Conservation (phyloP, 176 grass and related monocot genomes). For the Bolboschoenus planiculmis region DNA sequence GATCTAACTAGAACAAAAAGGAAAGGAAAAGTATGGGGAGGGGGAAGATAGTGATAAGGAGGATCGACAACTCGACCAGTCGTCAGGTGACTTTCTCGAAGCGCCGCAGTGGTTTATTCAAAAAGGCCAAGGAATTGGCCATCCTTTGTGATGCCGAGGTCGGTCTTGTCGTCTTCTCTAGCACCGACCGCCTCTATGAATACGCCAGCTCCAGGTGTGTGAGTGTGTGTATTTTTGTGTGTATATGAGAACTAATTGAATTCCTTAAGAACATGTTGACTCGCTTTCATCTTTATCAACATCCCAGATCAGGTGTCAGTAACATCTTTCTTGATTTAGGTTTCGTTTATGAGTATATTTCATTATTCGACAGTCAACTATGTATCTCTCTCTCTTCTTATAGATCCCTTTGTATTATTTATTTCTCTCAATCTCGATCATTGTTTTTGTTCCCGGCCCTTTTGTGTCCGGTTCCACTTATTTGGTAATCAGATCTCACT, state of each 20-base stretch:
- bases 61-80: conserved; percentile 93
- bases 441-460: neutral
- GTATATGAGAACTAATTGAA: neutral
- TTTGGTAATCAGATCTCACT: neutral
- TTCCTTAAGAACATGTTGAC: neutral
- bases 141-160: conserved; percentile 98
- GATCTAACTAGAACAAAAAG: neutral
- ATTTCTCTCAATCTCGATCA: neutral
- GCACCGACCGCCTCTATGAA: conserved; percentile 80
- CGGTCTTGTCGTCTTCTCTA: conserved; percentile 84
- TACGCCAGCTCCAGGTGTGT: conserved; percentile 68
- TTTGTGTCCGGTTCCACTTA: neutral
- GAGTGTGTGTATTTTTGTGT: neutral
- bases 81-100: conserved; percentile 93
- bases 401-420: neutral
- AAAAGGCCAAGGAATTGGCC: conserved; percentile 86
- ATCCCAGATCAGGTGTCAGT: neutral
- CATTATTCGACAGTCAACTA: neutral
- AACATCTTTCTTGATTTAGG: neutral
- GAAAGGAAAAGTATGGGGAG: conserved; percentile 43
- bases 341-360: neutral
- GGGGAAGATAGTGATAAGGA: conserved; percentile 80
- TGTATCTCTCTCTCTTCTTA: neutral
- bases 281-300: neutral
- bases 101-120: conserved; percentile 72